A percentile compares a stretch with the other conserved stretches of the same genome.
These are phyloP conservation scores for Eutypa lata DNA, from an alignment of 2,329 filamentous ascomycete genomes.

Conservation along the genomic window DNA sequence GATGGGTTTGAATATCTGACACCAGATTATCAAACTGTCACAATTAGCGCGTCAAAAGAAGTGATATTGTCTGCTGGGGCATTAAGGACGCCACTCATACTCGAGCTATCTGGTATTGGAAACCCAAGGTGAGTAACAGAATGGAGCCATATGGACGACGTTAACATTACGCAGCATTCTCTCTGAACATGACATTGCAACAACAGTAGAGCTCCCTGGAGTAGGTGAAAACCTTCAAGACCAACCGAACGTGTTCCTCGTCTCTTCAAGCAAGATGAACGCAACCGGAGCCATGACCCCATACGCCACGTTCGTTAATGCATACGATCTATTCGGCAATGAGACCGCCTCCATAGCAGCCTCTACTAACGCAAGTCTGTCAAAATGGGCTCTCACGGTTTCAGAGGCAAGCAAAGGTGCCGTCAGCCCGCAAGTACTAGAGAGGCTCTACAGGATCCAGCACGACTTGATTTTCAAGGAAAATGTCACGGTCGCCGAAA, in stretches of 20 bases:
- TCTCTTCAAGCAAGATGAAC: conserved; percentile 20
- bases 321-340: conserved; percentile 32
- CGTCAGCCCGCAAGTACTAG: conserved; percentile 29
- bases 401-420: conserved; percentile 22
- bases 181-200: conserved; percentile 37
- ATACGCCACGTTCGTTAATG: conserved; percentile 33
- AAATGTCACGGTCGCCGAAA: conserved; percentile 43
- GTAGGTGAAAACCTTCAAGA: conserved; percentile 54
- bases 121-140: conserved; percentile 24
- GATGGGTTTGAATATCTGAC: conserved; percentile 34
- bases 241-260: conserved; percentile 36
- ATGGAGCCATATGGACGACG: conserved; percentile 5
- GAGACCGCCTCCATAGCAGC: conserved; percentile 19
- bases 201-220: conserved; percentile 42
- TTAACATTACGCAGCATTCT: conserved; percentile 32
- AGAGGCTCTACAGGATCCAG: conserved; percentile 40
- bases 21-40: conserved; percentile 30
- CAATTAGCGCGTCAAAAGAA: conserved; percentile 40
- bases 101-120: conserved; percentile 53
- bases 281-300: conserved; percentile 18
- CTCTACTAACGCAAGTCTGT: conserved; percentile 20
- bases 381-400: conserved; percentile 29
- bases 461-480: conserved; percentile 45
- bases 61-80: conserved; percentile 47
- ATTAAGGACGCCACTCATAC: conserved; percentile 48